These are phyloP conservation scores for Clarkia xantiana DNA, from an alignment of 345 rosid species.

Conservation along the genomic window DNA sequence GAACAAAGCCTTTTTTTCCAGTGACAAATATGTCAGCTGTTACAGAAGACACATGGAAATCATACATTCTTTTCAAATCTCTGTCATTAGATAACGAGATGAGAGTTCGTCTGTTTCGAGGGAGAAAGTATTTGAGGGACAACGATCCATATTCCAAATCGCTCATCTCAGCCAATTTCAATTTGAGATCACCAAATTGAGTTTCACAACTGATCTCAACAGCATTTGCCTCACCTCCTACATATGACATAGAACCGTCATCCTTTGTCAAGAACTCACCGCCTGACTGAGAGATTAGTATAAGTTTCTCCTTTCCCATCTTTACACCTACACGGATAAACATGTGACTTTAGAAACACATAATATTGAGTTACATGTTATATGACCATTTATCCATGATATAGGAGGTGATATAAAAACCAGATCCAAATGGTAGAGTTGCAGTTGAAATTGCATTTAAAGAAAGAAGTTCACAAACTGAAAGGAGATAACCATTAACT, in stretches of 20 bases:
- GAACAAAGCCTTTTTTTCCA: slow-evolving; percentile 52
- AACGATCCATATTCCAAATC: slow-evolving; percentile 48
- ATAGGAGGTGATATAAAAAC: no score
- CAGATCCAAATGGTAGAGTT: no score
- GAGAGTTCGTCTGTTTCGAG: slow-evolving; percentile 56
- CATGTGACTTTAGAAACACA: neutral
- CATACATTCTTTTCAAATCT: slow-evolving; percentile 72
- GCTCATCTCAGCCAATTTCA: slow-evolving; percentile 55
- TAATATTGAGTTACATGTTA: neutral
- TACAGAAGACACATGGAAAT: slow-evolving; percentile 45
- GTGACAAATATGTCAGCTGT: slow-evolving; percentile 57
- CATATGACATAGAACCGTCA: slow-evolving; percentile 55
- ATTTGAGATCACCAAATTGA: slow-evolving; percentile 51
- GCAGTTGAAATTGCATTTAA: no score
- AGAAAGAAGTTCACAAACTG: no score
- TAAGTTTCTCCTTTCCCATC: slow-evolving; percentile 80
- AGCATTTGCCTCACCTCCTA: slow-evolving; percentile 83
- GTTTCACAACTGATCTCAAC: slow-evolving; percentile 56
- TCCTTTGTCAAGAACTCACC: slow-evolving; percentile 56
- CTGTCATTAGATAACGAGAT: slow-evolving; percentile 61
- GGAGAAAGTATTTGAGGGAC: slow-evolving; percentile 82
- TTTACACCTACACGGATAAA: slow-evolving; percentile 1
- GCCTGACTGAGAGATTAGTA: slow-evolving; percentile 71
- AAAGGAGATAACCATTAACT: no score
- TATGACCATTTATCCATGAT: no score